Conservation (phyloP, 257 asterid species). For the Solanum pimpinellifolium region DNA sequence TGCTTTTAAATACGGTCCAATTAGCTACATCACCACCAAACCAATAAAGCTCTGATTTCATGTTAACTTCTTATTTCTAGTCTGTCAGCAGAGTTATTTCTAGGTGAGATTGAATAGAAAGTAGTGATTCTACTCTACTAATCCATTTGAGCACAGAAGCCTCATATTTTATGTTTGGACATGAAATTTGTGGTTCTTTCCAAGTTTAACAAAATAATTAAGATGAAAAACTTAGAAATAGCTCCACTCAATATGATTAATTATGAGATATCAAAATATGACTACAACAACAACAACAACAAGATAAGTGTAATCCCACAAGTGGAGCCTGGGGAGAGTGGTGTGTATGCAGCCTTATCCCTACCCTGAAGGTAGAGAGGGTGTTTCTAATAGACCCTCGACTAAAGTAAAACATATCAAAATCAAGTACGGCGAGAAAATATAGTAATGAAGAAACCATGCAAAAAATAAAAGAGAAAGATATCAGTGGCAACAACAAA, state of each 20-base stretch:
- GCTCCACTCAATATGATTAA: not conserved
- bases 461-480: not conserved
- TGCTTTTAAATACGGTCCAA: not conserved
- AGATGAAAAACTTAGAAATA: not conserved
- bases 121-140: not conserved
- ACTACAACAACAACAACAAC: not conserved
- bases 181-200: not conserved
- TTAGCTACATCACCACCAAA: not conserved
- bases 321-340: not conserved
- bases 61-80: not conserved
- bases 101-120: not conserved
- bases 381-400: not conserved
- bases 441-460: not conserved
- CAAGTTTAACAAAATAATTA: not conserved
- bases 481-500: not conserved
- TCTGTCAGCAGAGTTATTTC: not conserved
- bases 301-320: not conserved
- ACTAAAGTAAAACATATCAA: not conserved
- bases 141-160: not conserved
- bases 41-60: not conserved
- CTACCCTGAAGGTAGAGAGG: not conserved
- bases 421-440: not conserved
- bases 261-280: not conserved
- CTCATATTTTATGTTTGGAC: not conserved
- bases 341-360: not conserved